phyloP scores from a whole-genome alignment of 2,329 filamentous ascomycete genomes.

The Paecilomyces variotii region DNA sequence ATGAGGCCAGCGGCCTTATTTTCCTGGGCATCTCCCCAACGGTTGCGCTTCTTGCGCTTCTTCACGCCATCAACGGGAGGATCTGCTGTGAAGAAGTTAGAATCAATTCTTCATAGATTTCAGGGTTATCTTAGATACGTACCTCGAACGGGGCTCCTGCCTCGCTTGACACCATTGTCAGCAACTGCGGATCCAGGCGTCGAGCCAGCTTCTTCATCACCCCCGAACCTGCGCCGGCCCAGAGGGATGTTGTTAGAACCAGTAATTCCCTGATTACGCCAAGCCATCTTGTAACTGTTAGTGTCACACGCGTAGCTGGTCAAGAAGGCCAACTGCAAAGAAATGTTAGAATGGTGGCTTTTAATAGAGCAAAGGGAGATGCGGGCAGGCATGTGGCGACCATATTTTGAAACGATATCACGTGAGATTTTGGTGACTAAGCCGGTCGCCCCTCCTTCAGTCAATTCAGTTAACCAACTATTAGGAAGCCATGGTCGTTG shows the following conservation, averaged over 20 bases:
- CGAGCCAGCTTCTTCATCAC: slow-evolving; percentile 47
- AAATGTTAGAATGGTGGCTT: neutral
- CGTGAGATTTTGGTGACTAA: neutral
- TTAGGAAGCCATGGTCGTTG: neutral
- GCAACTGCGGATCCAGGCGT: slow-evolving; percentile 40
- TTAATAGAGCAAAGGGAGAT: neutral
- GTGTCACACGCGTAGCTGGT: slow-evolving; percentile 1
- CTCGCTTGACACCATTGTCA: slow-evolving; percentile 63
- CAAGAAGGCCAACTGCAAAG: neutral
- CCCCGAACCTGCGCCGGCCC: slow-evolving; percentile 73
- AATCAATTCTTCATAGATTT: slow-evolving; percentile 5
- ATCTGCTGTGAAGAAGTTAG: slow-evolving; percentile 27
- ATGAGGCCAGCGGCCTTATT: slow-evolving; percentile 98
- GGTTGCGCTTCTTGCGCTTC: slow-evolving; percentile 95
- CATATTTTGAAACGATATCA: neutral
- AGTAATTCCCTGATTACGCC: slow-evolving; percentile 73
- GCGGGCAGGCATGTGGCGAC: neutral
- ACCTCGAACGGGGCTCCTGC: slow-evolving; percentile 83
- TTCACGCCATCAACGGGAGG: slow-evolving; percentile 66
- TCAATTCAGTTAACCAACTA: too few relatives aligned
- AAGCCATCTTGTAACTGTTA: slow-evolving; percentile 44
- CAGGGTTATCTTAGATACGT: slow-evolving; percentile 23
- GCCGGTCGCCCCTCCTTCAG: neutral
- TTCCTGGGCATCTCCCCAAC: slow-evolving; percentile 94
- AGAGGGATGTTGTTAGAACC: slow-evolving; percentile 97